Conservation (phyloP, 164 flowering plant genomes). For the Saururus chinensis region DNA sequence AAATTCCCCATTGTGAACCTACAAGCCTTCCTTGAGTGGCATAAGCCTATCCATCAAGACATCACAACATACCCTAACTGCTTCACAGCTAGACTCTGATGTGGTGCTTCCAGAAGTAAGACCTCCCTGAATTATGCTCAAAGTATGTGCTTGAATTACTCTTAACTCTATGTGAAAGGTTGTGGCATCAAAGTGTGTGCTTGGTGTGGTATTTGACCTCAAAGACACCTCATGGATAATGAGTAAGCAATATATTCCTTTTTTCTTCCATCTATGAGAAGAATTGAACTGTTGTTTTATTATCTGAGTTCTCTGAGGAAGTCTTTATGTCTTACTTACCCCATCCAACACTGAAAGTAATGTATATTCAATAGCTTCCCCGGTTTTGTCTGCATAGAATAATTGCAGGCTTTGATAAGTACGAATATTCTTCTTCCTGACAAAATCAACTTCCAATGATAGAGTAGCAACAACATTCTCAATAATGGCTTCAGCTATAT, state of each 20-base stretch:
- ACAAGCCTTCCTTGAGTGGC: slow-evolving; percentile 45
- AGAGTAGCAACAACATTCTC: slow-evolving; percentile 72
- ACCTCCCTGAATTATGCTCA: slow-evolving; percentile 85
- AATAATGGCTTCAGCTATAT: too few species aligned
- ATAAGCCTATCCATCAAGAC: slow-evolving; percentile 56
- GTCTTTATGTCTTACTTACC: slow-evolving; percentile 38
- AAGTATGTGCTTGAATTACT: slow-evolving; percentile 71
- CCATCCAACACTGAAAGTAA: slow-evolving; percentile 52
- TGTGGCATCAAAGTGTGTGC: slow-evolving; percentile 50
- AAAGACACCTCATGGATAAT: too few species aligned
- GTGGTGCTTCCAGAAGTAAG: slow-evolving; percentile 86
- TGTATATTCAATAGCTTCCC: too few species aligned
- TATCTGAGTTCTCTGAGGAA: slow-evolving; percentile 28
- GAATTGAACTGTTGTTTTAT: slow-evolving; percentile 48
- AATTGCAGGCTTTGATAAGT: too few species aligned
- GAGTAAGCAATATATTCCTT: slow-evolving; percentile 75
- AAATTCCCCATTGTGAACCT: slow-evolving; percentile 36
- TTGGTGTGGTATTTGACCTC: too few species aligned
- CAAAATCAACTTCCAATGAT: slow-evolving; percentile 55
- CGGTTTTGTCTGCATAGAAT: too few species aligned
- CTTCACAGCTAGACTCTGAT: too few species aligned
- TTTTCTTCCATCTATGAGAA: slow-evolving; percentile 51
- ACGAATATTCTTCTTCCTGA: slow-evolving; percentile 62
- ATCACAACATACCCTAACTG: slow-evolving; percentile 63
- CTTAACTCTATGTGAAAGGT: slow-evolving; percentile 56